phyloP scores from a whole-genome alignment of 139 green algal genomes.

The Chlorella sp. region DNA sequence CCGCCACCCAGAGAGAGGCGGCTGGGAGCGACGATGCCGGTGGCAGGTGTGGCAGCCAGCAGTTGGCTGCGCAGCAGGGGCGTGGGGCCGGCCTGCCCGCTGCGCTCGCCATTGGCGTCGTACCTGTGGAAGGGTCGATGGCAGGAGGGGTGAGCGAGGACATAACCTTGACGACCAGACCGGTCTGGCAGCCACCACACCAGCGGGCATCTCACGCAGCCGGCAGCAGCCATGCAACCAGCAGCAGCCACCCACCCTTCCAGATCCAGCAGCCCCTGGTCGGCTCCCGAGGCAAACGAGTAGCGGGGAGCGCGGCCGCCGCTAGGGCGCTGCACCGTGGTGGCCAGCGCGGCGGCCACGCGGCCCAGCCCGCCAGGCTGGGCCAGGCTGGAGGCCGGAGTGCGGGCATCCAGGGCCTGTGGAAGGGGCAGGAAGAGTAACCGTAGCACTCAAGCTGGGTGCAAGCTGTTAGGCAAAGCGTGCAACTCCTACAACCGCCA shows the following conservation, averaged over 20 bases:
- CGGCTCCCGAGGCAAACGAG: background rate
- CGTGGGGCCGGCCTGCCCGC: conserved; percentile 1
- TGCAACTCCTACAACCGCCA: too few species aligned
- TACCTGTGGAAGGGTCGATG: too few species aligned
- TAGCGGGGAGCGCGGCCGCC: background rate
- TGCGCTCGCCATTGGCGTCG: conserved; percentile 9
- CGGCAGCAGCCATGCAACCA: background rate
- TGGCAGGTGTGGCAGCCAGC: background rate
- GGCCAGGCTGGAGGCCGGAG: conserved; percentile 13
- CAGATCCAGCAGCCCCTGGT: conserved; percentile 23
- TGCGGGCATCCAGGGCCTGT: conserved; percentile 34
- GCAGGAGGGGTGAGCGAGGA: too few species aligned
- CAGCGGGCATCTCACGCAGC: too few species aligned
- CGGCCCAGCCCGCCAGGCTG: background rate
- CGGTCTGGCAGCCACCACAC: too few species aligned
- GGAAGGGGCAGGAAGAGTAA: too few species aligned
- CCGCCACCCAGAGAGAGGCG: background rate
- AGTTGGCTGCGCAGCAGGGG: conserved; percentile 22
- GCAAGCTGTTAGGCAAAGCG: too few species aligned
- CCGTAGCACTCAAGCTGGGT: too few species aligned
- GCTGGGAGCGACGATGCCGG: background rate
- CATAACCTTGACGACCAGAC: too few species aligned
- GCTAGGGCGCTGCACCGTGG: conserved; percentile 11
- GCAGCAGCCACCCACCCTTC: conserved; percentile 14
- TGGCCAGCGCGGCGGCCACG: background rate